phyloP scores from a whole-genome alignment of 331 rosid species.

The Acacia pycnantha region DNA sequence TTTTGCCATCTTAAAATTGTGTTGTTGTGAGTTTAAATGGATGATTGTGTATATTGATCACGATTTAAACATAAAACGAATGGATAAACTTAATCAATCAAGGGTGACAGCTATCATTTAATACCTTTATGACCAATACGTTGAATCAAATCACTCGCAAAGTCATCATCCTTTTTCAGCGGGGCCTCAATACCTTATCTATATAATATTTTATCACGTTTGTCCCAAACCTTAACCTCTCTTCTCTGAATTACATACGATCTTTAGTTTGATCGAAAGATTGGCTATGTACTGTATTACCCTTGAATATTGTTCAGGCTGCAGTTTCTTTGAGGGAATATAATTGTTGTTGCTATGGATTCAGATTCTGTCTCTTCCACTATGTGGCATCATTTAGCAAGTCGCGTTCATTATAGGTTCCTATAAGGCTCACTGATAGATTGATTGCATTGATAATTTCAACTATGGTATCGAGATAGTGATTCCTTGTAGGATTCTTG shows the following conservation, averaged over 20 bases:
- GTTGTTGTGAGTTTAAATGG: constrained; percentile 21
- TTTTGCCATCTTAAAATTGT: constrained; percentile 16
- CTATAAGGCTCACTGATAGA: not conserved
- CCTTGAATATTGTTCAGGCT: not conserved
- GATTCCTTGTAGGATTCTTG: not conserved
- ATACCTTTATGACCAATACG: not conserved
- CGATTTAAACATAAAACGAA: constrained; percentile 16
- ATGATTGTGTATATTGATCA: constrained; percentile 3
- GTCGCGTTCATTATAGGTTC: not conserved
- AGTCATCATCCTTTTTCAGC: constrained; percentile 10
- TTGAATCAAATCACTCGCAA: constrained; percentile 17
- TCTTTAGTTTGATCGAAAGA: constrained; percentile 21
- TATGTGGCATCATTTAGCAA: not conserved
- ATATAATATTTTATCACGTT: not conserved
- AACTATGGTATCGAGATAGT: not conserved
- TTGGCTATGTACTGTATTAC: constrained; percentile 3
- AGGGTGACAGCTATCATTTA: constrained; percentile 5
- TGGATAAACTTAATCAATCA: constrained; percentile 22
- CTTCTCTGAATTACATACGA: constrained; percentile 16
- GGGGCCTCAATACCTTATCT: not conserved
- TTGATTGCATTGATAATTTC: not conserved
- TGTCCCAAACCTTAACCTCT: not conserved
- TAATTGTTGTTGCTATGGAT: constrained; percentile 11
- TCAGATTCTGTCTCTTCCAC: not conserved
- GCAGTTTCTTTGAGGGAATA: not conserved